These are phyloP conservation scores for Penicillium sp. DNA, from an alignment of 2,329 filamentous ascomycete species.

Conservation along the genomic window DNA sequence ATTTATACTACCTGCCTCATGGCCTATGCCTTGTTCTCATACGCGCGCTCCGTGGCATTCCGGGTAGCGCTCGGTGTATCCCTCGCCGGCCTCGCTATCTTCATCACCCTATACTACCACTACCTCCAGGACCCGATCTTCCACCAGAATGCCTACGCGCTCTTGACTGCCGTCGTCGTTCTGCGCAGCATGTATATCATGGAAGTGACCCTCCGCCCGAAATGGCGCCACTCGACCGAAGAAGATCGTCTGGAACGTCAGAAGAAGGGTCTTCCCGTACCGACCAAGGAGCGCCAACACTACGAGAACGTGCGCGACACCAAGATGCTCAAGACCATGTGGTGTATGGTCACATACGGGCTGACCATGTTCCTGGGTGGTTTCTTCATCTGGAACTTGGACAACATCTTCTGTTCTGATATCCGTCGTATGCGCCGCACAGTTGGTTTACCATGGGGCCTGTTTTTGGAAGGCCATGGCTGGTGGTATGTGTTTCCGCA, in stretches of 20 bases:
- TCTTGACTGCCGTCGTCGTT: slow-evolving; percentile 70
- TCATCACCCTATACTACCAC: slow-evolving; percentile 80
- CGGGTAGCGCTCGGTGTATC: slow-evolving; percentile 59
- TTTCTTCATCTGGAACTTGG: slow-evolving; percentile 76
- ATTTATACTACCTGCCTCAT: slow-evolving; percentile 72
- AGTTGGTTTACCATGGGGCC: slow-evolving; percentile 76
- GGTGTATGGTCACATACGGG: slow-evolving; percentile 71
- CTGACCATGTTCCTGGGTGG: slow-evolving; percentile 72
- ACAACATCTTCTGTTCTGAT: slow-evolving; percentile 72
- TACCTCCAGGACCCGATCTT: slow-evolving; percentile 76
- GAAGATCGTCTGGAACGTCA: slow-evolving; percentile 46
- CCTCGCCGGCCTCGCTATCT: slow-evolving; percentile 59
- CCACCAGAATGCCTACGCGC: slow-evolving; percentile 77
- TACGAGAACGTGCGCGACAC: slow-evolving; percentile 58
- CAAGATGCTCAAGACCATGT: slow-evolving; percentile 68
- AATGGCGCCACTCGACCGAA: slow-evolving; percentile 52
- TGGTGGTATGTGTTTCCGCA: slow-evolving; percentile 61
- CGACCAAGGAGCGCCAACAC: slow-evolving; percentile 48
- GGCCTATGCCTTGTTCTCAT: slow-evolving; percentile 74
- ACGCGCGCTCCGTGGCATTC: slow-evolving; percentile 58
- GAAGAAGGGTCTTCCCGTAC: slow-evolving; percentile 38
- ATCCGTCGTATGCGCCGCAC: slow-evolving; percentile 67
- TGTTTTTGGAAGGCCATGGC: slow-evolving; percentile 72
- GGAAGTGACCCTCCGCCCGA: slow-evolving; percentile 66
- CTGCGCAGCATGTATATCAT: slow-evolving; percentile 76